Base-by-base conservation (phyloP, 2,329 filamentous ascomycete genomes). In the Talaromyces sp. region DNA sequence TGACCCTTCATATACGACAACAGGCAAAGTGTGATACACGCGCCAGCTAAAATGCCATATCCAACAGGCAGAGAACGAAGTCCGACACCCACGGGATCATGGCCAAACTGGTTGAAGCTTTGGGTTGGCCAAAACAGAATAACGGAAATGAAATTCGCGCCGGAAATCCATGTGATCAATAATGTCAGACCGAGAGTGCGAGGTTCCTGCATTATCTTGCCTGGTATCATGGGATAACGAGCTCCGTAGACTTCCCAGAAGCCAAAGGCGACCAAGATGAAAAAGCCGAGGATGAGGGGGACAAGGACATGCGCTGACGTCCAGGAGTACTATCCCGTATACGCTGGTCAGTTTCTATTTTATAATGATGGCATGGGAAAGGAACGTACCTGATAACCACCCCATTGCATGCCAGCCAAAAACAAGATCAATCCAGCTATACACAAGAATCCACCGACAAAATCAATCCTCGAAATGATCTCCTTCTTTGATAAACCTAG, bases 41-140 rank as follows among this genome's bases (percentile, higher is more conserved):
- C 84, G 11, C 86, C 86, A 35, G 71, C 72, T 35, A 88, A 77
- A 65, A 88, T 86, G 22, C 80, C 80, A 60, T 88, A 84, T 1
- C 83, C 85, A 61, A 88, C 79, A 1, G 86, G 85, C 5, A 89
- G 70, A 40, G 83, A 83, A 58, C 86, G 80, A 59, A 89, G 72
- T n/a, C 86, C 86, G 56, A 88, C 80, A 21, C 77, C 78, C 17
- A 86, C 69, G 0, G 85, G 84, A 62, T 87, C 82, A 62, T 88
- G 82, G 6, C 83, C 83, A 66, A 86, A 87, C 9, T 86, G 80
- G 62, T 86, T 86, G 72, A 83, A 85, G 1, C 82, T 80, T 68
- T 87, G 81, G 0, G 82, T 84, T 5, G 83, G 83, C 84, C 84
- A 87, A 67, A 87, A 84, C 68, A 78, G 76, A 52, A 78, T 68